Evolutionary conservation across 2,329 filamentous ascomycete species (phyloP), one percentile per base, ranked within the genome.

Genomic region (Anisogramma anomala): DNA sequence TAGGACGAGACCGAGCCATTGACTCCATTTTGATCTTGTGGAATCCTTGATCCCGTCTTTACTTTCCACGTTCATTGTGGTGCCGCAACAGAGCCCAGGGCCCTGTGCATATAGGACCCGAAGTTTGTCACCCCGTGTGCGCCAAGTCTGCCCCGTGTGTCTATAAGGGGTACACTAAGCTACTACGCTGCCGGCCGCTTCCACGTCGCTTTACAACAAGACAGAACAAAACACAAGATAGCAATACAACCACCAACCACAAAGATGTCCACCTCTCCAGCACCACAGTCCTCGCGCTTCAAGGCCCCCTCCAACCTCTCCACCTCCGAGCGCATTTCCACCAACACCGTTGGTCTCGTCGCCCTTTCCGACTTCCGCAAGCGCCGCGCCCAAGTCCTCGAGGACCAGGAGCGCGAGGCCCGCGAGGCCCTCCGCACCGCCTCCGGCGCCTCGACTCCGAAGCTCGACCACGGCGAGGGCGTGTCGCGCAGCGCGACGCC

Each of bases 361-460:
- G 77, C 84, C 43, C 79, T 95, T 32, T 86, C 84, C 50, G 91
- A 96, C 58, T 96, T 94, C 61, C 86, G 89, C 61, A 96, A 98
- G 66, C 80, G 91, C 45, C 85, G 89, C 61, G 88, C 87, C 52
- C 86, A 95, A 62, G 85, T 88, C n/a, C 68, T 94, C 35, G 89
- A 95, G 60, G 80, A 85, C 57, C 89, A 91, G 56, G 85, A 91
- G 56, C 77, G 83, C 54, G 85, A 91, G 54, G 80, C 77, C 10
- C 77, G 79, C 55, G 82, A 84, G 50, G 71, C 68, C 30, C 67
- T 73, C 19, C 56, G 72, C 41, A 58, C 62, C 41, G 58, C 57
- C 50, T 59, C 62, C 43, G 62, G 65, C 33, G 70, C 68, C 33
- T 67, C 70, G 30, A 41, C 38, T 31, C 41, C 41, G 20, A 28